Evolutionary conservation across 2,329 filamentous ascomycete species (phyloP).

Genomic region (Cordyceps cicadae): DNA sequence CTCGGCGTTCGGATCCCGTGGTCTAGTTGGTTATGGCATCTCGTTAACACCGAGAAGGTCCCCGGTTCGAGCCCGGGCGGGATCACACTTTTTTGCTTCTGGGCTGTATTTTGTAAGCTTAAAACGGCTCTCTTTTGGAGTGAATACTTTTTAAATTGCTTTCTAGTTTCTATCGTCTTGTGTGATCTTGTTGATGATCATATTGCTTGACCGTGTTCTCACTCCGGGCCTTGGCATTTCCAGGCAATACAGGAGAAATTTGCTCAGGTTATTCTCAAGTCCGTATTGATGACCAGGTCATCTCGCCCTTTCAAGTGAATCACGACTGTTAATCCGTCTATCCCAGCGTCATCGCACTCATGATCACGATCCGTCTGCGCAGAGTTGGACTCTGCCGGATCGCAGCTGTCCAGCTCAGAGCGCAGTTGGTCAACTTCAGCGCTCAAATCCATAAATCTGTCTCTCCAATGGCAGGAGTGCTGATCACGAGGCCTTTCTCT

Average conservation of each 20-base stretch:
- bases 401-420: conserved; percentile 26
- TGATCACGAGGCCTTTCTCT: background rate
- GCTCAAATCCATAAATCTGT: conserved; percentile 32
- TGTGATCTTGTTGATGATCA: background rate
- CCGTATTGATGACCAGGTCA: conserved; percentile 44
- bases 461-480: conserved; percentile 35
- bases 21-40: conserved; percentile 13
- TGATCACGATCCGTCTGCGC: conserved; percentile 1
- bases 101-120: background rate
- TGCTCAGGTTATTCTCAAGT: conserved; percentile 24
- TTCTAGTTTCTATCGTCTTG: conserved; percentile 2
- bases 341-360: conserved; percentile 30
- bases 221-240: background rate
- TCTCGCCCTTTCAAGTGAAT: conserved; percentile 42
- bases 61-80: conserved; percentile 13
- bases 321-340: conserved; percentile 43
- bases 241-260: background rate
- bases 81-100: conserved; percentile 9
- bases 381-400: conserved; percentile 8
- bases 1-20: conserved; percentile 5
- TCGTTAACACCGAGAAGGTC: conserved; percentile 13
- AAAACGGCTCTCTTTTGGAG: background rate
- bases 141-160: conserved; percentile 4
- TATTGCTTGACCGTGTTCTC: background rate
- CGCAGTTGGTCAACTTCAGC: conserved; percentile 34